These are phyloP conservation scores for Calocybe cyanea DNA, from an alignment of 768 basidiomycete genomes.

Conservation along the genomic window DNA sequence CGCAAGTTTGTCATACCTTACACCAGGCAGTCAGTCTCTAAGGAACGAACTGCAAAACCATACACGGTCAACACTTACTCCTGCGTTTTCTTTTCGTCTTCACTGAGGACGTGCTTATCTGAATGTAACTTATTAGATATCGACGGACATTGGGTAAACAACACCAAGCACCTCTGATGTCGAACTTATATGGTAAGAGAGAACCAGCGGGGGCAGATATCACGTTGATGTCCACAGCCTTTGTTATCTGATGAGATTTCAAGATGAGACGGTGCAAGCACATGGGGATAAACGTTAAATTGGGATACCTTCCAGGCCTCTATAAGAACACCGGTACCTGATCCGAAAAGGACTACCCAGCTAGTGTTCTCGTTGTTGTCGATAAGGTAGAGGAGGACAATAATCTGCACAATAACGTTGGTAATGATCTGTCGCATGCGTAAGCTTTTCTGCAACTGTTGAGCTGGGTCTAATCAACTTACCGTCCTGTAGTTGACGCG, in stretches of 20 bases:
- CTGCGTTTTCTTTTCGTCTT: conserved; percentile 97
- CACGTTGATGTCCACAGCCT: conserved; percentile 85
- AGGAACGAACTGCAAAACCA: neutral
- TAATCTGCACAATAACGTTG: conserved; percentile 89
- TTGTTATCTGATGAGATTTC: conserved; percentile 57
- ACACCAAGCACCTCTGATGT: conserved; percentile 65
- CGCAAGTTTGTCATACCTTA: conserved; percentile 84
- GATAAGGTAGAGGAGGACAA: conserved; percentile 89
- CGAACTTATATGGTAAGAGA: conserved; percentile 71
- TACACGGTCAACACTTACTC: conserved; percentile 49
- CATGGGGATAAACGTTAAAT: neutral
- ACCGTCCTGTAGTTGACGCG: conserved; percentile 45
- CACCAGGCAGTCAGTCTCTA: conserved; percentile 6
- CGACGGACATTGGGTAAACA: conserved; percentile 13
- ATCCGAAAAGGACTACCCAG: conserved; percentile 95
- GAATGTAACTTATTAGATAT: conserved; percentile 14
- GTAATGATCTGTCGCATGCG: conserved; percentile 53
- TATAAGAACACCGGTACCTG: conserved; percentile 74
- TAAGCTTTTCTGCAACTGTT: conserved; percentile 12
- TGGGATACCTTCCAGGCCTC: conserved; percentile 87
- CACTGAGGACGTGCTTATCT: conserved; percentile 95
- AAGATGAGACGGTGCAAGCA: neutral
- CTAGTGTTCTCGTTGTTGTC: conserved; percentile 95
- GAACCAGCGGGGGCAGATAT: conserved; percentile 60
- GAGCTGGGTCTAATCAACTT: conserved; percentile 5